Conservation (phyloP, 306 rosid species). For the Rubus idaeus region DNA sequence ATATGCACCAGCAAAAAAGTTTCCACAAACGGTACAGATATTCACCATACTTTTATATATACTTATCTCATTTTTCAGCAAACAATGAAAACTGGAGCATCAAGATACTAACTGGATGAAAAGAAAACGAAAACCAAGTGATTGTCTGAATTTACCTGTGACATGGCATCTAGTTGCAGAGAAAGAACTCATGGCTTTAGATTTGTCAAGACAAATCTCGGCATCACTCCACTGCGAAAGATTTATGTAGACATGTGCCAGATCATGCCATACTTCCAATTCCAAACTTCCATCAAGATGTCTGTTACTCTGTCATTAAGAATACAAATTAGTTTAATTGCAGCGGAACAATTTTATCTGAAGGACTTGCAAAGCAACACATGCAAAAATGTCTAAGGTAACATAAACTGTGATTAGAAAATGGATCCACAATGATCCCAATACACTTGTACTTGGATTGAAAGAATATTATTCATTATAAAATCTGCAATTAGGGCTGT, state of each 20-base stretch:
- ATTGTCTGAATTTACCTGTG: constrained; percentile 43
- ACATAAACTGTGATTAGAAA: neutral
- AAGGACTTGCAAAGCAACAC: neutral
- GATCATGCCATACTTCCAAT: constrained; percentile 82
- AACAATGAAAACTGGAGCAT: neutral
- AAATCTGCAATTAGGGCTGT: neutral
- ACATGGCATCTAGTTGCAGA: constrained; percentile 72
- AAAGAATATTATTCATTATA: neutral
- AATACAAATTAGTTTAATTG: neutral
- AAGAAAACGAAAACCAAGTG: neutral
- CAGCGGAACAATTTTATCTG: neutral
- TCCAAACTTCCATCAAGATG: constrained; percentile 57
- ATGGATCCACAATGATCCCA: neutral
- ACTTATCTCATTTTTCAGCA: neutral
- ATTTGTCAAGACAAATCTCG: constrained; percentile 73
- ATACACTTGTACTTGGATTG: neutral
- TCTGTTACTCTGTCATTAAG: constrained; percentile 50
- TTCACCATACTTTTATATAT: neutral
- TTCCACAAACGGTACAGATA: neutral
- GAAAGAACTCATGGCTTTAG: constrained; percentile 52
- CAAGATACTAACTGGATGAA: neutral
- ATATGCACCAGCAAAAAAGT: neutral
- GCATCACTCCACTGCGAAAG: constrained; percentile 77
- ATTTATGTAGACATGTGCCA: constrained; percentile 64
- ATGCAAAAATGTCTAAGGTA: neutral